Base-by-base conservation (phyloP, 805 yeast species). In the Cyberlindnera maritima region DNA sequence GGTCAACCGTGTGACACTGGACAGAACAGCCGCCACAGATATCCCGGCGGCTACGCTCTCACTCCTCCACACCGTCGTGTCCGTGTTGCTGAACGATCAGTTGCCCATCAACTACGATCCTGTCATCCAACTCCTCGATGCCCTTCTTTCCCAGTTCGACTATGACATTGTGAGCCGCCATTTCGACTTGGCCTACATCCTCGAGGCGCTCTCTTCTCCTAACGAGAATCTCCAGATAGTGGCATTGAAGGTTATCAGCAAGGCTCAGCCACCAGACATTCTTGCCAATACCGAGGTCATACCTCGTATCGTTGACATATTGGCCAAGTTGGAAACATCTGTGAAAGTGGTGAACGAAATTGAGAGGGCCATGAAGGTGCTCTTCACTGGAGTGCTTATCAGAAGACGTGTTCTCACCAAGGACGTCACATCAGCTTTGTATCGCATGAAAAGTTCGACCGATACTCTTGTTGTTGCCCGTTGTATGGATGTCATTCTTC, bases 231-330 rank as follows among this genome's bases (percentile, higher is more conserved):
- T 59, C 9, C 60, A 58, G 37, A 44, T 50, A 14, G 29, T 57
- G 5, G 59, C 59, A 2, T 11, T 60, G 35, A 55, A 49, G 38
- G 55, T 57, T 19, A 34, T 55, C 10, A 33, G 56, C 9, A 56
- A 39, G 36, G 59, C 64, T 1, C 38, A 47, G 7, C 63, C 63
- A 1, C 47, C 52, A 6, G 64, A 60, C 33, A 41, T 58, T 17
- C 12, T 60, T 1, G 53, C 63, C 6, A 55, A 58, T 17, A 55
- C 63, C 0, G 58, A 52, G 32, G 32, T 60, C 4, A 28, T 60
- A 9, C 58, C 58, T 17, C 23, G 23, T 2, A 32, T 44, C 3
- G 23, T 59, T 8, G 43, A 41, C 2, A 28, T 53, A 0, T 15
- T 59, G 13, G 29, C 52, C 1, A 11, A 36, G 9, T 36, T 43